A percentile compares a stretch with the other conserved stretches of the same genome.
Conservation (phyloP, 805 yeast species). For the Alloascoidea hylecoeti region DNA sequence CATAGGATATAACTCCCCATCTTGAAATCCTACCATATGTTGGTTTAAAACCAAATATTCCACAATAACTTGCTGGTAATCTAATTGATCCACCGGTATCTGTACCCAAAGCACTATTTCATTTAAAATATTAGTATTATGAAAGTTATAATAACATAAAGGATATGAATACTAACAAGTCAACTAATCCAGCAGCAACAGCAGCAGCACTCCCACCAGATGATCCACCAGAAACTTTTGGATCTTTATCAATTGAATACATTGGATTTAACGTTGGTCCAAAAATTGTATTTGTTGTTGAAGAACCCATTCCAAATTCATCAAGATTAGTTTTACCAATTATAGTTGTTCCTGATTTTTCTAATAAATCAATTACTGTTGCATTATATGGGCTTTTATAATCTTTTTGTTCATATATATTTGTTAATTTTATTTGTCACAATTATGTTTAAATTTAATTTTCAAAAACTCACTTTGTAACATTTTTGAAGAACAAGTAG, state of each 20-base stretch:
- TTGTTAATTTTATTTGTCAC: neutral
- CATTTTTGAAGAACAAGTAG: conserved; percentile 70
- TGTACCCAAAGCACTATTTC: conserved; percentile 54
- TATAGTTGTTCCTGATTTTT: conserved; percentile 29
- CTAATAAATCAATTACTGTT: conserved; percentile 47
- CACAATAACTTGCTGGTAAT: conserved; percentile 81
- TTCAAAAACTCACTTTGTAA: conserved; percentile 18
- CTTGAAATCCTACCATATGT: conserved; percentile 85
- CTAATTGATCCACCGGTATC: conserved; percentile 98
- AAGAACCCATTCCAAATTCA: conserved; percentile 96
- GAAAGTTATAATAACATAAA: neutral
- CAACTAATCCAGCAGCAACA: conserved; percentile 57
- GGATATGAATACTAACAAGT: conserved; percentile 21
- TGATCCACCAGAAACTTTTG: conserved; percentile 71
- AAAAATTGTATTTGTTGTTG: conserved; percentile 17
- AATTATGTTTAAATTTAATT: neutral
- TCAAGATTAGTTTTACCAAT: conserved; percentile 87
- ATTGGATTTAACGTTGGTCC: conserved; percentile 25
- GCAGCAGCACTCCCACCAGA: conserved; percentile 96
- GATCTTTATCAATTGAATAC: conserved; percentile 21
- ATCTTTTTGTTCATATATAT: conserved; percentile 7
- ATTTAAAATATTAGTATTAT: conserved; percentile 1
- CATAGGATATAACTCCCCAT: conserved; percentile 86
- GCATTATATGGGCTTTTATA: conserved; percentile 75
- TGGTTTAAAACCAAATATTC: conserved; percentile 82